Evolutionary conservation across 805 yeast genomes (phyloP).

Genomic region (Ogataea populi-albae): DNA sequence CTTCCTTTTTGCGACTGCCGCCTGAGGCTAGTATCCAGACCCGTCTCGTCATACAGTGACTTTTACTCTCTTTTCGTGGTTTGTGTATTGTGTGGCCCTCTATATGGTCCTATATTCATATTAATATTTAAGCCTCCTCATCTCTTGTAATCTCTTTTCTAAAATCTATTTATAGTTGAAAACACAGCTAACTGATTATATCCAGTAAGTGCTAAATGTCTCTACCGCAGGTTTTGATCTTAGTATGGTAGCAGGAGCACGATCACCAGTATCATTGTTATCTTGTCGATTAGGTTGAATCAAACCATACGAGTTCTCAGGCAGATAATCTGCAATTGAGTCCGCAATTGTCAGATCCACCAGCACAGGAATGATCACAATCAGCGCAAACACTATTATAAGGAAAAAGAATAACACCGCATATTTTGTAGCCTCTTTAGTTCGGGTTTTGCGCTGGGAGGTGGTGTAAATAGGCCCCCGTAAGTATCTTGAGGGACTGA

Average conservation of each 20-base stretch:
- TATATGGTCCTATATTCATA: too few species aligned
- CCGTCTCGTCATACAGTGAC: too few species aligned
- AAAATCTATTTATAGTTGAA: too few species aligned
- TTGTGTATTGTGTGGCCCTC: too few species aligned
- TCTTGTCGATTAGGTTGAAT: constrained; percentile 60
- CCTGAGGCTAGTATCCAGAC: too few species aligned
- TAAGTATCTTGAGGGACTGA: constrained; percentile 37
- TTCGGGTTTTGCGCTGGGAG: constrained; percentile 39
- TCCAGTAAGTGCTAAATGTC: constrained; percentile 27
- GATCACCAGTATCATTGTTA: constrained; percentile 64
- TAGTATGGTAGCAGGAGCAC: constrained; percentile 47
- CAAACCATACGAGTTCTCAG: constrained; percentile 34
- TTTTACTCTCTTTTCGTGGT: too few species aligned
- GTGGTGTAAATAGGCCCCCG: constrained; percentile 39
- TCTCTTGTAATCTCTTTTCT: too few species aligned
- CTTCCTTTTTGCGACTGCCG: too few species aligned
- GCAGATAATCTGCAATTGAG: constrained; percentile 15
- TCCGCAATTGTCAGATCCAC: constrained; percentile 22
- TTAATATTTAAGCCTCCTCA: too few species aligned
- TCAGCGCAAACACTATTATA: constrained; percentile 36
- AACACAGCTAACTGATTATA: constrained; percentile 13
- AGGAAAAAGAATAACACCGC: constrained; percentile 43
- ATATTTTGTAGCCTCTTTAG: constrained; percentile 42
- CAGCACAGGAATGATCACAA: constrained; percentile 49
- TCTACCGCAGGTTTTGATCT: constrained; percentile 26